These are phyloP conservation scores for Suhomyces taliae DNA, from an alignment of 1,139 yeast species.

Conservation along the genomic window DNA sequence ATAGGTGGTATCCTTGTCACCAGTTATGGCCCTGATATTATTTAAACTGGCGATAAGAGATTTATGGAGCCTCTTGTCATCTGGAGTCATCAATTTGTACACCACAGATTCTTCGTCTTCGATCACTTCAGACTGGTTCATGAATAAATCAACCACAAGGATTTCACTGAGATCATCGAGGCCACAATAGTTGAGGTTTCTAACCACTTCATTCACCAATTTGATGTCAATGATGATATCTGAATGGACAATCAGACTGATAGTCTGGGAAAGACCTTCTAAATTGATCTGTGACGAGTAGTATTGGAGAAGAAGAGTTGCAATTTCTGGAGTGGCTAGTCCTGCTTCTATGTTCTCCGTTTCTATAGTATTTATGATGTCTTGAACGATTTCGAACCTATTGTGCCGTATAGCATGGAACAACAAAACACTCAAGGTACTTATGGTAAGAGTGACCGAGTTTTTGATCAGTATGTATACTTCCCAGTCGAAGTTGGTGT, in stretches of 20 bases:
- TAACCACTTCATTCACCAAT: slow-evolving; percentile 19
- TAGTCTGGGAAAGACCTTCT: background rate
- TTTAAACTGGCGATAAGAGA: slow-evolving; percentile 21
- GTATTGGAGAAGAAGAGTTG: slow-evolving; percentile 7
- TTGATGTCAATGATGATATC: slow-evolving; percentile 17
- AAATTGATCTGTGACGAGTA: background rate
- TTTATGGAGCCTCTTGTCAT: slow-evolving; percentile 18
- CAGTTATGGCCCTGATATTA: slow-evolving; percentile 28
- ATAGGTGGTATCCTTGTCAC: slow-evolving; percentile 10
- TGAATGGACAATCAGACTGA: background rate
- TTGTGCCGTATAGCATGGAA: slow-evolving; percentile 29
- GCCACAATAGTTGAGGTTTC: slow-evolving; percentile 11
- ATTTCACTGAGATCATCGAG: slow-evolving; percentile 14
- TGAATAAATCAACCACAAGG: slow-evolving; percentile 1
- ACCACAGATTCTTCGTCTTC: slow-evolving; percentile 13
- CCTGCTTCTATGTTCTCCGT: background rate
- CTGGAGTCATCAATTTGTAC: slow-evolving; percentile 21
- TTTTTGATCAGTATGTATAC: slow-evolving; percentile 19
- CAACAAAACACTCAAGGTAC: slow-evolving; percentile 25
- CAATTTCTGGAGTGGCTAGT: slow-evolving; percentile 9
- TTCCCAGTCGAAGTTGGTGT: slow-evolving; percentile 20
- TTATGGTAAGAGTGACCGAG: slow-evolving; percentile 7
- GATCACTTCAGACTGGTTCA: background rate
- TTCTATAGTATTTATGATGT: slow-evolving; percentile 9
- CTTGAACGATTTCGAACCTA: slow-evolving; percentile 10